Base-by-base conservation (phyloP, 305 asterid species). In the Vinca major region DNA sequence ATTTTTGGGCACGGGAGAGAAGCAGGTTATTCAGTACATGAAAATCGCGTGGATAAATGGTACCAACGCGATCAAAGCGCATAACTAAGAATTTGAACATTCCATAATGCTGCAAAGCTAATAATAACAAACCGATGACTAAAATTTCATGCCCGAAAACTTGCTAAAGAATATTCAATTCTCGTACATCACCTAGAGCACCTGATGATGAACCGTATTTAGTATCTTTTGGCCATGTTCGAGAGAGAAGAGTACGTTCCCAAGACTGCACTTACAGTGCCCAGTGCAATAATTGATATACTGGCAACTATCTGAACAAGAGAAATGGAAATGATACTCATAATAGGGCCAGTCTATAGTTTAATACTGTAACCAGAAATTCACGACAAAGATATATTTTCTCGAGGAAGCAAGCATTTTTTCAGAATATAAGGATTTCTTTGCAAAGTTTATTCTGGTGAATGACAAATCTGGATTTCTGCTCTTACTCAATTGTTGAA, bases 201-300 rank as follows among this genome's bases (percentile, higher is more conserved):
- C 11, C 36, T 7, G 36, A 12, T 7, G 1, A 60, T 37, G 12
- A 36, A 7, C 64, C 37, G 64, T 36, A 39, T 14, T 79, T 71
- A 84, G 56, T 75, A 77, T 73, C 71, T 1, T 33, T 75, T 68
- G 20, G 69, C 86, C 37, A 86, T 80, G 36, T 73, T 76, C 6
- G 73, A 66, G 14, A 81, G 47, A 37, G 90, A 87, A 48, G 93
- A 87, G 70, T 81, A 83, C 7, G 88, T 83, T 71, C 87, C 93
- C 50, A 83, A 65, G 53, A 67, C 56, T 44, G 86, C 93, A 73
- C 88, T 81, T 19, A 73, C 79, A 65, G 74, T 58, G 37, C 92
- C 89, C 61, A 86, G 44, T 4, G 57, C 89, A 65, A 86, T 62
- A 12, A 80, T 75, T 20, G 69, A 39, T 57, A 13, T 58, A 73